Conservation (phyloP, 2,329 filamentous ascomycete species). For the Eurotiales sp. region DNA sequence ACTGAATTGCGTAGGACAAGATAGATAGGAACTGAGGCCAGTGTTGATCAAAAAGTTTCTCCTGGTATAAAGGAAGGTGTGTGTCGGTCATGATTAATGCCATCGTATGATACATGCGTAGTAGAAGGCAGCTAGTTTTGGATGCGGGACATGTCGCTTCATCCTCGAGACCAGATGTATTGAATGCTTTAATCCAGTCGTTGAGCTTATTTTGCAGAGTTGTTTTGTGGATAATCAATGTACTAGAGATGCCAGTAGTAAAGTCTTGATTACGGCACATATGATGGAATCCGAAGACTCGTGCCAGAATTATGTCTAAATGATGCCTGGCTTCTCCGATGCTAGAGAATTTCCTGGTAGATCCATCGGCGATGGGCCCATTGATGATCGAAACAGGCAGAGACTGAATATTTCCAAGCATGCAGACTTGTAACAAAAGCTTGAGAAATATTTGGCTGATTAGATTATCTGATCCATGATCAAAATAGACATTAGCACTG, state of each 20-base stretch:
- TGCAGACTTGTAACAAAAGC: not conserved
- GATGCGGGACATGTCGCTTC: not conserved
- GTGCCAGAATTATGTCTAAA: not conserved
- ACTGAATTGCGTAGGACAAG: not conserved
- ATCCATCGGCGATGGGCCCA: not conserved
- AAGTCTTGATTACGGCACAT: not conserved
- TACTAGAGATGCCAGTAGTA: not conserved
- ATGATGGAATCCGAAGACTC: not conserved
- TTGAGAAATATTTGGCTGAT: not conserved
- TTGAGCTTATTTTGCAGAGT: not conserved
- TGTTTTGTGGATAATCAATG: not conserved
- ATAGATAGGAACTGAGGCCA: not conserved
- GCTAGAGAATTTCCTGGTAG: not conserved
- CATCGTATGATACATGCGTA: conserved; percentile 1
- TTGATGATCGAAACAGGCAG: not conserved
- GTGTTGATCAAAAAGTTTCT: not conserved
- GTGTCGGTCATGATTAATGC: not conserved
- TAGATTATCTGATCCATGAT: not conserved
- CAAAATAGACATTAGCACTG: not conserved
- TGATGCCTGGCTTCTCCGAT: not conserved
- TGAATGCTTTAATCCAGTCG: not conserved
- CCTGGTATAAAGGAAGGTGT: not conserved
- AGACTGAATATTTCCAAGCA: not conserved
- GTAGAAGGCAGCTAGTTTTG: not conserved
- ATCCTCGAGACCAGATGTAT: not conserved